phyloP scores from a whole-genome alignment of 2,329 filamentous ascomycete species.

The Pezicula radicicola region DNA sequence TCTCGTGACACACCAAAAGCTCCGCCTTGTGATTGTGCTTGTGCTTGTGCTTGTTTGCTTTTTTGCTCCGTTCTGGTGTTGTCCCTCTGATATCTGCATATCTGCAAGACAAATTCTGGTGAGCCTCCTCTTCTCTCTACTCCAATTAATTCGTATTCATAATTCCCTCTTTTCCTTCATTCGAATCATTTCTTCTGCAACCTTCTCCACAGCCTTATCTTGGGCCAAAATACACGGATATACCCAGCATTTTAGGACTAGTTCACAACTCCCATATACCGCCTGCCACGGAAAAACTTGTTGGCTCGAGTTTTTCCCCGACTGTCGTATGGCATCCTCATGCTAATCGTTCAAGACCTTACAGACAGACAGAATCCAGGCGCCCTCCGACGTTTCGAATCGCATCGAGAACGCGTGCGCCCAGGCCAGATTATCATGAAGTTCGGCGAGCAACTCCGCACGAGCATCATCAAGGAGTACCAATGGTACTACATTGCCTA shows the following conservation, averaged over 20 bases:
- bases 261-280: too few relatives aligned
- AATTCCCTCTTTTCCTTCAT: too few relatives aligned
- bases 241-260: too few relatives aligned
- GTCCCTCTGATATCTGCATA: too few relatives aligned
- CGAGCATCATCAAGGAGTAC: constrained; percentile 94
- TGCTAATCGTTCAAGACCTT: constrained; percentile 15
- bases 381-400: constrained; percentile 3
- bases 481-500: constrained; percentile 99
- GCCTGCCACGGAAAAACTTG: too few relatives aligned
- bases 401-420: background rate
- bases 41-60: too few relatives aligned
- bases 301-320: too few relatives aligned
- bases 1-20: background rate
- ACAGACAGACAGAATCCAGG: background rate
- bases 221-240: background rate
- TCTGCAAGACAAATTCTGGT: too few relatives aligned
- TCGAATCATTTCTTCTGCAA: background rate
- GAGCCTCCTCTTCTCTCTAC: too few relatives aligned
- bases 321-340: background rate
- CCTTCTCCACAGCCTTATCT: background rate
- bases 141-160: too few relatives aligned
- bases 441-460: constrained; percentile 96
- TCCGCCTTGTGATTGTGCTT: too few relatives aligned
- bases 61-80: too few relatives aligned
- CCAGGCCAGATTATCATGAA: constrained; percentile 63